These are phyloP conservation scores for Alternaria ventricosa DNA, from an alignment of 2,329 filamentous ascomycete genomes.

Conservation along the genomic window DNA sequence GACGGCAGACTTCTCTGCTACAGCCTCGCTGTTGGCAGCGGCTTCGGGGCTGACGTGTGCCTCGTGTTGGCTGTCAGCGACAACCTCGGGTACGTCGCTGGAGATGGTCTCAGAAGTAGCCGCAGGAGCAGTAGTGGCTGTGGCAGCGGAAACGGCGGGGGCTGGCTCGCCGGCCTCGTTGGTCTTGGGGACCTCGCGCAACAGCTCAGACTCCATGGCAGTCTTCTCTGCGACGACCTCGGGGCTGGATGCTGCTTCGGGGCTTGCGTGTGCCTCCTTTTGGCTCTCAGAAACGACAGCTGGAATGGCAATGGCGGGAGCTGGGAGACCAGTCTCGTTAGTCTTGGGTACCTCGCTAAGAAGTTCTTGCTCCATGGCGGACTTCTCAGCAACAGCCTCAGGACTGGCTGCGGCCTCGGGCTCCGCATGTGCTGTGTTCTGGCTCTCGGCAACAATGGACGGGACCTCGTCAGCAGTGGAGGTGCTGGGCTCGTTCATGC, in stretches of 20 bases:
- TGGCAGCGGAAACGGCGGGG: constrained; percentile 21
- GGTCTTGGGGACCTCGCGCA: constrained; percentile 63
- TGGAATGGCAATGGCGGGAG: constrained; percentile 49
- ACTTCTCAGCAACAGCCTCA: constrained; percentile 73
- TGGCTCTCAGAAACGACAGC: constrained; percentile 75
- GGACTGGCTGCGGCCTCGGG: constrained; percentile 71
- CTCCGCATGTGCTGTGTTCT: constrained; percentile 66
- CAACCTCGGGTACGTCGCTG: constrained; percentile 60
- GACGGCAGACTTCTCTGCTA: constrained; percentile 72
- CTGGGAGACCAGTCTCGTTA: constrained; percentile 49
- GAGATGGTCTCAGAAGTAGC: constrained; percentile 35
- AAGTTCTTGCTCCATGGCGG: constrained; percentile 73
- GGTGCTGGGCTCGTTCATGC: constrained; percentile 44
- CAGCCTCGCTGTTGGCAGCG: constrained; percentile 67
- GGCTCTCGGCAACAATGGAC: constrained; percentile 72
- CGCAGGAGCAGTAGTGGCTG: constrained; percentile 18
- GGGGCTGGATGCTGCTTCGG: constrained; percentile 70
- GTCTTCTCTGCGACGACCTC: constrained; percentile 74
- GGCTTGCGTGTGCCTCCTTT: constrained; percentile 65
- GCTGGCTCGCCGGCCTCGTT: constrained; percentile 51
- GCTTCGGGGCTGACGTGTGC: constrained; percentile 70
- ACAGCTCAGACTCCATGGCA: constrained; percentile 73
- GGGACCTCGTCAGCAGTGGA: constrained; percentile 54
- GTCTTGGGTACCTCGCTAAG: constrained; percentile 46
- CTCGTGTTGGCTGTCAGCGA: constrained; percentile 74